Percentiles rank a stretch among this genome's conserved stretches.
These are phyloP conservation scores for Nannochloris sp. DNA, from an alignment of 139 green algal genomes.

Conservation along the genomic window DNA sequence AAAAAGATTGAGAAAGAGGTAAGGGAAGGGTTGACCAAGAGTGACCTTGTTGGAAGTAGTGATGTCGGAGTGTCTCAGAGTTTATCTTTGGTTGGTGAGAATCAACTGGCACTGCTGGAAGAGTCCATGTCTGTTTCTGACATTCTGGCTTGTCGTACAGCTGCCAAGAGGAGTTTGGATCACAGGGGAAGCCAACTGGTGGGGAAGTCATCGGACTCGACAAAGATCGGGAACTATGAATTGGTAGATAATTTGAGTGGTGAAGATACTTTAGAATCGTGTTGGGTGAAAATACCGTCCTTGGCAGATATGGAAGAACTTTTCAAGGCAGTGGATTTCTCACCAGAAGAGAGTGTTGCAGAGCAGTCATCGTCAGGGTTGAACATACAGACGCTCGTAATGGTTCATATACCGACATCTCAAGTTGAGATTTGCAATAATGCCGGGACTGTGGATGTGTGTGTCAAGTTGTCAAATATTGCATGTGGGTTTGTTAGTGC, in stretches of 20 bases:
- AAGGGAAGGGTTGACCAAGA: not conserved
- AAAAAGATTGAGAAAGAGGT: constrained; percentile 9
- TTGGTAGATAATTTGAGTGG: not conserved
- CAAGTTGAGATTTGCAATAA: too few relatives aligned
- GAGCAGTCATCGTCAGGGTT: too few relatives aligned
- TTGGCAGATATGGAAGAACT: constrained; percentile 33
- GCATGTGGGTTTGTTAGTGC: too few relatives aligned
- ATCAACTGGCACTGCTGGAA: constrained; percentile 27
- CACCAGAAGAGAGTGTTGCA: constrained; percentile 14
- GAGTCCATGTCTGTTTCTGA: constrained; percentile 19
- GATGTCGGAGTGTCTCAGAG: not conserved
- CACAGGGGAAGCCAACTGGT: not conserved
- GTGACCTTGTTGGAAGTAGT: not conserved
- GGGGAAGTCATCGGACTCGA: not conserved
- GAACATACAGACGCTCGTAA: too few relatives aligned
- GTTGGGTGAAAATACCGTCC: constrained; percentile 14
- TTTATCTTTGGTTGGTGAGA: constrained; percentile 1
- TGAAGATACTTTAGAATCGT: not conserved
- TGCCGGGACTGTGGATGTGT: too few relatives aligned
- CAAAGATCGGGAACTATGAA: not conserved
- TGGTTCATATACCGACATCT: too few relatives aligned
- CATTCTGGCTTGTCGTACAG: constrained; percentile 25
- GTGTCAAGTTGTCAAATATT: too few relatives aligned
- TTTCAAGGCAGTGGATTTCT: constrained; percentile 28
- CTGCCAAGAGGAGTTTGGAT: constrained; percentile 18